Percentiles rank a stretch among this genome's conserved stretches.
phyloP scores from a whole-genome alignment of 805 yeast species.

The Wickerhamomyces chambardii region DNA sequence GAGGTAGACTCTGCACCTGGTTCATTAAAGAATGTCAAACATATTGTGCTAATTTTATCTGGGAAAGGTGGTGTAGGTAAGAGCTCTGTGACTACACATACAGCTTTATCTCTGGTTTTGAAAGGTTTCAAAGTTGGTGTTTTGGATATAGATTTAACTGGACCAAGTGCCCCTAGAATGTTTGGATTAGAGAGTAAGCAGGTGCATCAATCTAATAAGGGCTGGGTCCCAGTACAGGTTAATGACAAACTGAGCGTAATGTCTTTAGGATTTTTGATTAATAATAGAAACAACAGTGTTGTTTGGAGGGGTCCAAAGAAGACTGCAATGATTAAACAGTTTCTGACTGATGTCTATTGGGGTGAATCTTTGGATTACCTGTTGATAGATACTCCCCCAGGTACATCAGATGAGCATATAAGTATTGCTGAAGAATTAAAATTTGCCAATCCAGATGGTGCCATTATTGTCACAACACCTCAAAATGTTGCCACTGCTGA shows the following conservation, averaged over 20 bases:
- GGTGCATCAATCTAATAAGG: conserved; percentile 71
- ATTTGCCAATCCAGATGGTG: conserved; percentile 74
- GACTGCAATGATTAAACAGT: conserved; percentile 95
- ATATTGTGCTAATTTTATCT: conserved; percentile 73
- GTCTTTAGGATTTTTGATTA: conserved; percentile 82
- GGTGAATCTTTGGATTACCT: conserved; percentile 59
- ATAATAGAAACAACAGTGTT: conserved; percentile 80
- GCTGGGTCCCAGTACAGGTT: conserved; percentile 85
- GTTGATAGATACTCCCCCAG: conserved; percentile 96
- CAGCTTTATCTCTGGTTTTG: conserved; percentile 71
- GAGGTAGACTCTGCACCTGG: conserved; percentile 15
- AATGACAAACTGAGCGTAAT: conserved; percentile 48
- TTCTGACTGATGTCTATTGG: conserved; percentile 88
- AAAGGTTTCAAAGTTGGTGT: conserved; percentile 86
- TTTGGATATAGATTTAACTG: conserved; percentile 89
- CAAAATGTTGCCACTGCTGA: conserved; percentile 91
- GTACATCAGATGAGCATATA: conserved; percentile 97
- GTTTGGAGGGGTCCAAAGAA: conserved; percentile 99
- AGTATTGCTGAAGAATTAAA: conserved; percentile 89
- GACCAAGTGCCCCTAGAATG: conserved; percentile 95
- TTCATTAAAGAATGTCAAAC: conserved; percentile 48
- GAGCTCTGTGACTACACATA: conserved; percentile 90
- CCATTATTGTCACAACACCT: conserved; percentile 93
- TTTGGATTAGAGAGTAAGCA: conserved; percentile 79
- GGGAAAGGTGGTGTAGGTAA: conserved; percentile 99